These are phyloP conservation scores for Wickerhamomyces bisporus DNA, from an alignment of 805 yeast genomes.

Conservation along the genomic window DNA sequence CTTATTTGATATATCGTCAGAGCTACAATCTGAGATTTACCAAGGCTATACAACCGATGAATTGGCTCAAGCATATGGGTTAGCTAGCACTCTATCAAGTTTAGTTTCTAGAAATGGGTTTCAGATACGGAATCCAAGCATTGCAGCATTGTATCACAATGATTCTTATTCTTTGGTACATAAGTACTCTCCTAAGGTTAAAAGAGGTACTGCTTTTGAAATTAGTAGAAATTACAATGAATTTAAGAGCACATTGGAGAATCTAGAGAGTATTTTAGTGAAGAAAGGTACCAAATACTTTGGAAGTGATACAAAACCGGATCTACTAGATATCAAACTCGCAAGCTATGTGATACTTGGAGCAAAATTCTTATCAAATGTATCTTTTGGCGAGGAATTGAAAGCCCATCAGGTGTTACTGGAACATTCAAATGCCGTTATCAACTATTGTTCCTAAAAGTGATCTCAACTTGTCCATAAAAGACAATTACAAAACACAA, in stretches of 20 bases:
- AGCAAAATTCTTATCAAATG: slow-evolving; percentile 13
- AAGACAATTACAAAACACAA: too few relatives aligned
- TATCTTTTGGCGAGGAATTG: slow-evolving; percentile 2
- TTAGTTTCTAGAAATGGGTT: slow-evolving; percentile 30
- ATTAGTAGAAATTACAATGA: slow-evolving; percentile 16
- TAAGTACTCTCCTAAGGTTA: slow-evolving; percentile 4
- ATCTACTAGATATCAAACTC: slow-evolving; percentile 27
- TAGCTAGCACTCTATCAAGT: slow-evolving; percentile 12
- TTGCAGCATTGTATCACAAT: slow-evolving; percentile 14
- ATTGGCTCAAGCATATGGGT: slow-evolving; percentile 8
- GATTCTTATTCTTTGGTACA: slow-evolving; percentile 2
- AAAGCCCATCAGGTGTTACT: slow-evolving; percentile 10
- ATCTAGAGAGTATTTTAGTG: slow-evolving; percentile 19
- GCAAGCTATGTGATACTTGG: slow-evolving; percentile 28
- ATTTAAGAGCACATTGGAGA: slow-evolving; percentile 20
- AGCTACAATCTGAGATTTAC: slow-evolving; percentile 22
- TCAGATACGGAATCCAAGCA: slow-evolving; percentile 32
- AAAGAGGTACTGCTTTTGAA: slow-evolving; percentile 13
- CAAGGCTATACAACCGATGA: slow-evolving; percentile 3
- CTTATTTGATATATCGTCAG: slow-evolving; percentile 18
- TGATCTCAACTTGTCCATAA: not conserved
- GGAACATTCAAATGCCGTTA: slow-evolving; percentile 13
- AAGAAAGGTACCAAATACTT: slow-evolving; percentile 14
- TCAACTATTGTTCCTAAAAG: slow-evolving; percentile 7
- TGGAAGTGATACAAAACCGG: slow-evolving; percentile 14